Evolutionary conservation across 768 basidiomycete genomes (phyloP), one percentile per base, ranked within the genome.

Genomic region (Lentinula guzmanii): DNA sequence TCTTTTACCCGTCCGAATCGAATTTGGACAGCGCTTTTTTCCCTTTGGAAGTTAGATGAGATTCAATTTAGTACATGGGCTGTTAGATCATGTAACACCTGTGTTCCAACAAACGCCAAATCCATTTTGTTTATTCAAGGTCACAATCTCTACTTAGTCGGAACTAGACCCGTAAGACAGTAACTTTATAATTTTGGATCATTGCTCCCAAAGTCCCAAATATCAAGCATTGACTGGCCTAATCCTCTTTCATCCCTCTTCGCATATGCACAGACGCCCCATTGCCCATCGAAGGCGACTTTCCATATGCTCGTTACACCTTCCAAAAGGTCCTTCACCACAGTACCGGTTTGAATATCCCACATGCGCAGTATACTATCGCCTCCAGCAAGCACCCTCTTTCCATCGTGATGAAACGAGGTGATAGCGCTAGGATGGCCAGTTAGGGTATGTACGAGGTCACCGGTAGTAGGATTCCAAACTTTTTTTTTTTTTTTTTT

Each of bases 301-400:
- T 98, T 95, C 96, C 96, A 99, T 21, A 98, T 95, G 11, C 93
- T 94, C n/a, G 87, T 90, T 64, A 97, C 91, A 13, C 92, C 91
- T 1, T 90, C 91, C 65, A 98, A 76, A 64, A 99, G 77, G 70
- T 98, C 97, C 41, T 93, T 82, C 11, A 93, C 87, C 39, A 91
- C 86, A 0, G 82, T 81, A 28, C 96, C 97, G 6, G 94, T 91
- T 39, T 87, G 77, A 62, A 96, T 82, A 71, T 98, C 91, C 97
- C 97, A 99, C 88, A 98, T 91, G 80, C 98, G 98, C 67, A 99
- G 80, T 62, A 91, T 92, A 15, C 97, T 95, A 66, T 98, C 96
- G 11, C 90, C 92, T 10, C 96, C 96, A 68, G 90, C 92, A 34
- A 99, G 81, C 50, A 98, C 92, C 70, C 96, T 98, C 79, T 92